These are phyloP conservation scores for Lolium multiflorum DNA, from an alignment of 176 grass and related monocot species.

Conservation along the genomic window DNA sequence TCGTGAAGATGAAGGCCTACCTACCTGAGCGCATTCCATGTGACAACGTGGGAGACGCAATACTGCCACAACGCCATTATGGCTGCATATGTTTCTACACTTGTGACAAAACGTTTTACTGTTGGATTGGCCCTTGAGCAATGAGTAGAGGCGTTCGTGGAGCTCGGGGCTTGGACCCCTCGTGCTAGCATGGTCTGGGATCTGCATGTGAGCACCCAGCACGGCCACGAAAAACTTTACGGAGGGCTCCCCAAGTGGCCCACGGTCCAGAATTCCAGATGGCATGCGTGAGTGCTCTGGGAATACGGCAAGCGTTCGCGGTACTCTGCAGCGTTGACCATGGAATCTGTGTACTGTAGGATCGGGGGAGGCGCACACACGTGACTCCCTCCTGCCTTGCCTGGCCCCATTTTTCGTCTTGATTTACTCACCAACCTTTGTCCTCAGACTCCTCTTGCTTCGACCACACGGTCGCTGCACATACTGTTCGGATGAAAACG, in stretches of 20 bases:
- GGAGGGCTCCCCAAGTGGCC: background rate
- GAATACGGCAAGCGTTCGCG: background rate
- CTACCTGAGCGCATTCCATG: background rate
- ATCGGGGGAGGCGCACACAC: conserved; percentile 18
- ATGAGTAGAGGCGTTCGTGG: conserved; percentile 2
- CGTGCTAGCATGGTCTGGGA: background rate
- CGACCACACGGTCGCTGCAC: background rate
- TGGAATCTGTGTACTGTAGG: background rate
- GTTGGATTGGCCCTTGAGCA: conserved; percentile 21
- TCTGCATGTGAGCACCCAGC: conserved; percentile 10
- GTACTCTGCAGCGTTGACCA: background rate
- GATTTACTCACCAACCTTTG: background rate
- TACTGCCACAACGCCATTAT: background rate
- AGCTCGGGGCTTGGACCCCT: background rate
- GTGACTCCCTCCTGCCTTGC: conserved; percentile 37
- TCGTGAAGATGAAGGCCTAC: background rate
- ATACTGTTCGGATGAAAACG: too few relatives aligned
- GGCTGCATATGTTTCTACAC: background rate
- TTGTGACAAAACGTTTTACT: background rate
- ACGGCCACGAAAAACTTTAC: background rate
- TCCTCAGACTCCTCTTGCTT: background rate
- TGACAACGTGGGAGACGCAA: background rate
- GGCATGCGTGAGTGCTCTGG: background rate
- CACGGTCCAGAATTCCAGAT: background rate
- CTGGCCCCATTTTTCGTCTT: background rate